These are phyloP conservation scores for Leccinum pellstonianum DNA, from an alignment of 768 basidiomycete species.

Conservation along the genomic window DNA sequence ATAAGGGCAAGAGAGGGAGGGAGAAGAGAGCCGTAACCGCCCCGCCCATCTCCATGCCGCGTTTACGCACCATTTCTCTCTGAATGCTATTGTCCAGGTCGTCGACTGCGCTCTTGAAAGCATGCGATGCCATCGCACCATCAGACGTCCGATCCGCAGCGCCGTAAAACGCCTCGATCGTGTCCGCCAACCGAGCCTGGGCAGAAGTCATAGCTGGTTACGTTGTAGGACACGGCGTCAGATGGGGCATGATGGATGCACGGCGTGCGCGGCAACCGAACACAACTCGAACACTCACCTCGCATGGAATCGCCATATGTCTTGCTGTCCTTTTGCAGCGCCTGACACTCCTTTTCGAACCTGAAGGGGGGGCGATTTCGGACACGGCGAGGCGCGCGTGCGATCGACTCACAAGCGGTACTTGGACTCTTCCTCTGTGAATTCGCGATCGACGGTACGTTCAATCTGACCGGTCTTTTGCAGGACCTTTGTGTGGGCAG, in stretches of 20 bases:
- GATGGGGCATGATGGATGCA: neutral
- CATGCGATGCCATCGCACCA: slow-evolving; percentile 95
- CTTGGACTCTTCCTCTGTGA: slow-evolving; percentile 87
- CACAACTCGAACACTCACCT: slow-evolving; percentile 45
- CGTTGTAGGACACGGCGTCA: neutral
- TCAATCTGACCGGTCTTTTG: slow-evolving; percentile 99
- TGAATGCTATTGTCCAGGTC: slow-evolving; percentile 86
- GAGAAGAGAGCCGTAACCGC: neutral
- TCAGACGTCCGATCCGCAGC: slow-evolving; percentile 82
- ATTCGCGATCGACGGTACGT: slow-evolving; percentile 91
- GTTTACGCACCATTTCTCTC: slow-evolving; percentile 73
- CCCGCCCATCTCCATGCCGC: neutral
- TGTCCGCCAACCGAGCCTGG: slow-evolving; percentile 91
- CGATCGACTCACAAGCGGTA: slow-evolving; percentile 69
- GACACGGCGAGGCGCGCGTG: neutral
- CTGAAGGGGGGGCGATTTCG: slow-evolving; percentile 39
- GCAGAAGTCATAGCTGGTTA: slow-evolving; percentile 78
- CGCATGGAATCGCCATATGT: slow-evolving; percentile 93
- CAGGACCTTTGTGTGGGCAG: slow-evolving; percentile 56
- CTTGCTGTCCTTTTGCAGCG: slow-evolving; percentile 94
- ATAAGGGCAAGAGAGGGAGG: neutral
- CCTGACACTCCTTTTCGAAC: slow-evolving; percentile 94
- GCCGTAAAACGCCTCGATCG: slow-evolving; percentile 89
- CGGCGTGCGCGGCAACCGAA: neutral
- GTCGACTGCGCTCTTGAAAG: slow-evolving; percentile 93